Evolutionary conservation across 2,329 filamentous ascomycete species (phyloP).

Genomic region (Phaeophleospora eucalypticola): DNA sequence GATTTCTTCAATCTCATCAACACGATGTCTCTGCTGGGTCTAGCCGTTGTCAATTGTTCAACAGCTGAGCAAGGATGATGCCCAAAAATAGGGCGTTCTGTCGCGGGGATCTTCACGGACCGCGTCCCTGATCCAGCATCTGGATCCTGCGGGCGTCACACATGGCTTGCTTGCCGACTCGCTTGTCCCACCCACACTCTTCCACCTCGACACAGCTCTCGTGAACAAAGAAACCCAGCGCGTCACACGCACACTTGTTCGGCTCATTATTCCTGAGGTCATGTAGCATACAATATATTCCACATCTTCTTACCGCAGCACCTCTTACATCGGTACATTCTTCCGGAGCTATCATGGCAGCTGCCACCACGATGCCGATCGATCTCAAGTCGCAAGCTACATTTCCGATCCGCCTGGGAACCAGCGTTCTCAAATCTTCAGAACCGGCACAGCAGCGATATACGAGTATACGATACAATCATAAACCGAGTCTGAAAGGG

Average conservation of each 20-base stretch:
- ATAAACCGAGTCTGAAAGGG: constrained; percentile 39
- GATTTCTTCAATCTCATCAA: too few relatives aligned
- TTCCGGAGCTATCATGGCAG: constrained; percentile 17
- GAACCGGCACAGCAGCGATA: constrained; percentile 11
- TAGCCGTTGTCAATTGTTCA: too few relatives aligned
- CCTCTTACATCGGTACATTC: background rate
- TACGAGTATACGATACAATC: constrained; percentile 38
- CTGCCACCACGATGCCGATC: constrained; percentile 21
- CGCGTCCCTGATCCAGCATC: background rate
- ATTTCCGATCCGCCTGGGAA: constrained; percentile 28
- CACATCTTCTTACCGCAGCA: too few relatives aligned
- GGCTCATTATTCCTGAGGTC: background rate
- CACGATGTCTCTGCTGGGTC: too few relatives aligned
- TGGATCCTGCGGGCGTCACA: background rate
- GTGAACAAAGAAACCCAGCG: constrained; percentile 5
- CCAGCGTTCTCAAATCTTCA: constrained; percentile 23
- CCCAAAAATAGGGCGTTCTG: background rate
- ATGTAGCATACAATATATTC: too few relatives aligned
- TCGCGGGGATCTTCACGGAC: background rate
- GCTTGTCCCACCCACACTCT: constrained; percentile 1
- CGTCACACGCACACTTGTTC: constrained; percentile 2
- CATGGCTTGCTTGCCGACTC: background rate
- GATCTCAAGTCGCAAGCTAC: constrained; percentile 27
- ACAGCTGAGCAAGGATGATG: background rate
- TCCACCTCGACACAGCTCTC: background rate